These are phyloP conservation scores for Teratosphaeriaceae sp. DNA, from an alignment of 2,329 filamentous ascomycete species.

Conservation along the genomic window DNA sequence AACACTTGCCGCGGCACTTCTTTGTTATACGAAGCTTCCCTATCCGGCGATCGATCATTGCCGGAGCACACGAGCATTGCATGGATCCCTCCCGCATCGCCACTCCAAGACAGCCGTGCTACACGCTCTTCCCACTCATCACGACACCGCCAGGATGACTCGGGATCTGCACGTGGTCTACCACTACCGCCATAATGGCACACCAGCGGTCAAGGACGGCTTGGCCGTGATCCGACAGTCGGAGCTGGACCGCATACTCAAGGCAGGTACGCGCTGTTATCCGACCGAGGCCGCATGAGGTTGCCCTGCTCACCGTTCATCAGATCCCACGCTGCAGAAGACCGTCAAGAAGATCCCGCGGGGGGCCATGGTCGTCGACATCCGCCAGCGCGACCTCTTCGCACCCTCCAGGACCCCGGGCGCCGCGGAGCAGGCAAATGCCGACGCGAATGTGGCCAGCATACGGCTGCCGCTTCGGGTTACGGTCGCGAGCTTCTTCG, in stretches of 20 bases:
- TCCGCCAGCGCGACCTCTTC: constrained; percentile 16
- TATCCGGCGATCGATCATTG: no score
- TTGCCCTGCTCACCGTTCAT: constrained; percentile 1
- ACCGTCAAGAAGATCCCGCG: constrained; percentile 14
- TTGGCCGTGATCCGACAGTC: constrained; percentile 10
- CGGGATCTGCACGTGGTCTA: constrained; percentile 22
- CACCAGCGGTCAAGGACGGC: constrained; percentile 11
- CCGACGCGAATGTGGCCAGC: constrained; percentile 15
- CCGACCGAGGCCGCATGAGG: not conserved
- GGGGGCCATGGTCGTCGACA: constrained; percentile 11
- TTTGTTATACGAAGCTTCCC: no score
- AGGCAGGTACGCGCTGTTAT: constrained; percentile 1
- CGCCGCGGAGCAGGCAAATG: constrained; percentile 10
- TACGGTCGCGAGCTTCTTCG: constrained; percentile 7
- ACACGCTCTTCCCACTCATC: no score
- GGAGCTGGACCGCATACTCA: constrained; percentile 14
- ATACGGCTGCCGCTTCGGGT: constrained; percentile 15
- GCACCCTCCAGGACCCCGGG: constrained; percentile 6
- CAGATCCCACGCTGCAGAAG: constrained; percentile 16
- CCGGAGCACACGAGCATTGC: no score
- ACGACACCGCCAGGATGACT: constrained; percentile 7
- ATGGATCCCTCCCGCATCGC: no score
- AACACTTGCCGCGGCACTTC: no score
- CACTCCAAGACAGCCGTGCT: no score
- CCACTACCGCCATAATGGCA: constrained; percentile 13